Percentiles rank a stretch among this genome's conserved stretches.
Evolutionary conservation across 2,329 filamentous ascomycete species (phyloP).

Genomic region (Trichoderma simmonsii): DNA sequence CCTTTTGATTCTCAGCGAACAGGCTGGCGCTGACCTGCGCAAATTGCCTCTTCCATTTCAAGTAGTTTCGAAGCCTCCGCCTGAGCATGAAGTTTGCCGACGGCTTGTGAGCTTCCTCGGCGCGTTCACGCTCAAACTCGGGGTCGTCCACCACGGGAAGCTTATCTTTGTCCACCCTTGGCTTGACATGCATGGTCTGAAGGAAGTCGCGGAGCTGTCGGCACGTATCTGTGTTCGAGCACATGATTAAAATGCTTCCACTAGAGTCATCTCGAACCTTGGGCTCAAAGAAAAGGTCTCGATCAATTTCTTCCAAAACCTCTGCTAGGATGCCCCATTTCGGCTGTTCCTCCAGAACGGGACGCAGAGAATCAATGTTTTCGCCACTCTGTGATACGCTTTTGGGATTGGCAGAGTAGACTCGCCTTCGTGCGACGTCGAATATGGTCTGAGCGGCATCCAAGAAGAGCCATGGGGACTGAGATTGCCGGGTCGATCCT

Average conservation of each 20-base stretch:
- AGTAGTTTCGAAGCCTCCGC: conserved; percentile 77
- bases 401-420: conserved; percentile 70
- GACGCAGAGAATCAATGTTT: conserved; percentile 61
- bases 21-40: conserved; percentile 76
- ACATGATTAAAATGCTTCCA: conserved; percentile 94
- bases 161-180: conserved; percentile 41
- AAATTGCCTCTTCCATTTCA: conserved; percentile 88
- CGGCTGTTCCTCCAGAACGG: conserved; percentile 88
- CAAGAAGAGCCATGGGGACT: conserved; percentile 93
- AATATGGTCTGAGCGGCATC: conserved; percentile 95
- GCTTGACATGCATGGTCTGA: conserved; percentile 79
- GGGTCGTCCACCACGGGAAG: conserved; percentile 29
- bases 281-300: conserved; percentile 82
- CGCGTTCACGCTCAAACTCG: conserved; percentile 46
- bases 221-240: conserved; percentile 79
- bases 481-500: conserved; percentile 80
- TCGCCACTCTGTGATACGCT: conserved; percentile 43
- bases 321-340: conserved; percentile 92
- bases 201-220: conserved; percentile 87
- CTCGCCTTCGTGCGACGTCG: conserved; percentile 79
- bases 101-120: conserved; percentile 56
- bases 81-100: conserved; percentile 89
- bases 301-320: conserved; percentile 88
- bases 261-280: conserved; percentile 76
- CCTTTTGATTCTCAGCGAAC: conserved; percentile 76